phyloP scores from a whole-genome alignment of 768 basidiomycete genomes.

The Myochromella boudieri region DNA sequence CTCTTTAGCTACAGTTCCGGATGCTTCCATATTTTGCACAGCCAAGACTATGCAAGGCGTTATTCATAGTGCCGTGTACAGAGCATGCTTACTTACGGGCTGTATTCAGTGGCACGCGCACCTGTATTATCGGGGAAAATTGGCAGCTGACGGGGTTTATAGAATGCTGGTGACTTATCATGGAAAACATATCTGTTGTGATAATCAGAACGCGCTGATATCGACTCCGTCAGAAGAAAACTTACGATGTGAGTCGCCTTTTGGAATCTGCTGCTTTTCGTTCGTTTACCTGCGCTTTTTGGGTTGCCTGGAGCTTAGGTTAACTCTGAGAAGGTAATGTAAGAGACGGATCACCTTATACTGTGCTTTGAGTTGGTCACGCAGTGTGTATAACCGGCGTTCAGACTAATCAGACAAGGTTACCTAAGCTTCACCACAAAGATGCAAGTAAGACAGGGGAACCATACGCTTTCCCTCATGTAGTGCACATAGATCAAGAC shows the following conservation, averaged over 20 bases:
- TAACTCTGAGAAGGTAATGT: slow-evolving; percentile 17
- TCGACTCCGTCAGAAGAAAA: slow-evolving; percentile 12
- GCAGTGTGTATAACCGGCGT: slow-evolving; percentile 63
- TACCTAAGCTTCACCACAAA: slow-evolving; percentile 18
- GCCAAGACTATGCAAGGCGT: slow-evolving; percentile 56
- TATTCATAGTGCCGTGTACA: not conserved
- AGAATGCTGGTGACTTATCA: slow-evolving; percentile 49
- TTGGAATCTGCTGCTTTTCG: slow-evolving; percentile 79
- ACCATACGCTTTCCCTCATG: slow-evolving; percentile 56
- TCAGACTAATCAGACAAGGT: slow-evolving; percentile 57
- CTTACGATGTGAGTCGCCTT: slow-evolving; percentile 74
- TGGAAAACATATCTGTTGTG: slow-evolving; percentile 67
- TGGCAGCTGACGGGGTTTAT: slow-evolving; percentile 9
- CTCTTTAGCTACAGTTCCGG: slow-evolving; percentile 65
- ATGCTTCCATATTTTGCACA: slow-evolving; percentile 90
- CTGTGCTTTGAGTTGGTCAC: slow-evolving; percentile 75
- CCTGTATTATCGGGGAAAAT: slow-evolving; percentile 42
- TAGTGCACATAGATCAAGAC: slow-evolving; percentile 78
- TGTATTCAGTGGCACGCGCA: slow-evolving; percentile 80
- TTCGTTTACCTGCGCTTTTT: slow-evolving; percentile 78
- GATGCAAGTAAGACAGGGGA: slow-evolving; percentile 9
- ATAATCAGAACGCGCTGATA: not conserved
- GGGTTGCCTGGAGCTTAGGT: slow-evolving; percentile 53
- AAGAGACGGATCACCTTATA: slow-evolving; percentile 42
- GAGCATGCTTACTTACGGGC: slow-evolving; percentile 43